Conservation (phyloP, 1,284 basidiomycete species). For the Termitomyces sp. region DNA sequence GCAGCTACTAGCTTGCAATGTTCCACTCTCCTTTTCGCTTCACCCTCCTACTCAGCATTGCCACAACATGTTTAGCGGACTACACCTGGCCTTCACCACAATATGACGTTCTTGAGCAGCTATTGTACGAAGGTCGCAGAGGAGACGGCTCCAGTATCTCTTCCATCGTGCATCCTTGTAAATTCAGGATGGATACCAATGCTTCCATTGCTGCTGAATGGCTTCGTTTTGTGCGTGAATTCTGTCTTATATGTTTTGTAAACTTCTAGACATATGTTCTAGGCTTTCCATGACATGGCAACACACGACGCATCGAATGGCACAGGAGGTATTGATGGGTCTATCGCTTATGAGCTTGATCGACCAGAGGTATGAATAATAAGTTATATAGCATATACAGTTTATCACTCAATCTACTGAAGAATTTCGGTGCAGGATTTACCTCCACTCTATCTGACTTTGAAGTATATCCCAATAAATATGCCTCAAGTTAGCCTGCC, state of each 20-base stretch:
- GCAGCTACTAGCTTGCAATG: conserved; percentile 12
- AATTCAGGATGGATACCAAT: conserved; percentile 32
- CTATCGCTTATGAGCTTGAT: conserved; percentile 28
- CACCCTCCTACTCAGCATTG: conserved; percentile 14
- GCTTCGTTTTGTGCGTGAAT: conserved; percentile 36
- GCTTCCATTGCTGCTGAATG: conserved; percentile 40
- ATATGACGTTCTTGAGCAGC: conserved; percentile 38
- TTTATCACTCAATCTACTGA: neutral
- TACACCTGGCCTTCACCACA: conserved; percentile 41
- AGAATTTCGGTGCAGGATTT: conserved; percentile 27
- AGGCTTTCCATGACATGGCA: conserved; percentile 29
- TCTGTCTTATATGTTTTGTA: neutral
- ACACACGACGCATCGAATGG: conserved; percentile 25
- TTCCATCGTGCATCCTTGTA: conserved; percentile 37
- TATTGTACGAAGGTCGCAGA: conserved; percentile 38
- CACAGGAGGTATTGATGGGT: conserved; percentile 30
- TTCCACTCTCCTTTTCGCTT: conserved; percentile 19
- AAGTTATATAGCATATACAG: neutral
- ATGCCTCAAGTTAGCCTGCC: conserved; percentile 32
- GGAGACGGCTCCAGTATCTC: conserved; percentile 38
- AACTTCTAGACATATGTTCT: neutral
- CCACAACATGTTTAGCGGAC: conserved; percentile 21
- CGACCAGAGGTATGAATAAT: conserved; percentile 20
- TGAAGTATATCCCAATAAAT: conserved; percentile 34
- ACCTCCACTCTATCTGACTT: conserved; percentile 34